These are phyloP conservation scores for Cladosporium sp. DNA, from an alignment of 2,329 filamentous ascomycete species.

Conservation along the genomic window DNA sequence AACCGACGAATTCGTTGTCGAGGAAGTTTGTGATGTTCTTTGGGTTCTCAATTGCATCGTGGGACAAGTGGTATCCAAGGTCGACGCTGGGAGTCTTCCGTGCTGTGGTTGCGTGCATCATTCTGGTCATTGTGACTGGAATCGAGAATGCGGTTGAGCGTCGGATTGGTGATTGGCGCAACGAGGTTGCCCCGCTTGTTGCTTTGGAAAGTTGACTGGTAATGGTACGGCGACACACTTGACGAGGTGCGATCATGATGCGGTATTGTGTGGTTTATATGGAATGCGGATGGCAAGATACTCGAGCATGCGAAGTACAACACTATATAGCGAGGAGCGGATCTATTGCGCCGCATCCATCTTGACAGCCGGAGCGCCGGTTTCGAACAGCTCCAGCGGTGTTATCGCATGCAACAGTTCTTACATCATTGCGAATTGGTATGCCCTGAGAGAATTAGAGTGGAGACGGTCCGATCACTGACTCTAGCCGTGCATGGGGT, in stretches of 20 bases:
- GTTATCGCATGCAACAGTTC: too few relatives aligned
- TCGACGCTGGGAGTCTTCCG: not conserved
- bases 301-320: too few relatives aligned
- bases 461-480: too few relatives aligned
- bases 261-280: not conserved
- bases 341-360: too few relatives aligned
- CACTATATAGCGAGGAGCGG: too few relatives aligned
- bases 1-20: constrained; percentile 71
- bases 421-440: too few relatives aligned
- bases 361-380: too few relatives aligned
- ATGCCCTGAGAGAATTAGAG: too few relatives aligned
- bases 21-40: constrained; percentile 74
- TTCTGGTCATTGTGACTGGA: not conserved
- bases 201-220: not conserved
- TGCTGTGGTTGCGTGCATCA: not conserved
- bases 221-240: not conserved
- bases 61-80: constrained; percentile 61
- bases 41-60: constrained; percentile 64
- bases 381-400: too few relatives aligned
- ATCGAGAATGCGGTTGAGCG: not conserved
- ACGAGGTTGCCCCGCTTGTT: not conserved
- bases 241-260: not conserved
- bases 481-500: too few relatives aligned
- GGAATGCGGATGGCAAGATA: too few relatives aligned
- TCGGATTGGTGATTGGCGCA: too few relatives aligned